These are phyloP conservation scores for Penicillium antarcticum DNA, from an alignment of 495 filamentous ascomycete genomes.

Conservation along the genomic window DNA sequence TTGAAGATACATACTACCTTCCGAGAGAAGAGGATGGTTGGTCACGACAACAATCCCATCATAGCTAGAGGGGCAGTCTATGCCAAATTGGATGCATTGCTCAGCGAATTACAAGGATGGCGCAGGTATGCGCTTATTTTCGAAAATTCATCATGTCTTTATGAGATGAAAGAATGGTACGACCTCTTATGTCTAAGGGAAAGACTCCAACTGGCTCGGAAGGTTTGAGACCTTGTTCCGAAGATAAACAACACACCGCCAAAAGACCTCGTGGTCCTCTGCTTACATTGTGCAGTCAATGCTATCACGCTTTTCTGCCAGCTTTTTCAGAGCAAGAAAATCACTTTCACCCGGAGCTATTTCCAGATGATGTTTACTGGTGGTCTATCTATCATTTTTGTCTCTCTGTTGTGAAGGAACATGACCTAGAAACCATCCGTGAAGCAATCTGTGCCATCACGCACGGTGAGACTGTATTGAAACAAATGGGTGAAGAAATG, in stretches of 20 bases:
- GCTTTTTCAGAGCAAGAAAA: constrained; percentile 17
- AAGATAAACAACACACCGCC: constrained; percentile 18
- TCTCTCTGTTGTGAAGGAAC: constrained; percentile 18
- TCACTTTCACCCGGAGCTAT: constrained; percentile 30
- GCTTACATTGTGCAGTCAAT: constrained; percentile 16
- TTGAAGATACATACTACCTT: constrained; percentile 21
- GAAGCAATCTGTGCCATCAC: constrained; percentile 15
- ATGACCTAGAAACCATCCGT: constrained; percentile 4
- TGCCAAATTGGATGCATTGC: constrained; percentile 15
- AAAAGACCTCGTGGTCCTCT: constrained; percentile 18
- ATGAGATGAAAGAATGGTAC: constrained; percentile 28
- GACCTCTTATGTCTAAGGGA: constrained; percentile 24
- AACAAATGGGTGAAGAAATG: constrained; percentile 17
- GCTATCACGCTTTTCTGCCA: constrained; percentile 19
- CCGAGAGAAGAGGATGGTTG: constrained; percentile 3
- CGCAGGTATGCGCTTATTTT: constrained; percentile 16
- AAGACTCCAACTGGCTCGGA: constrained; percentile 17
- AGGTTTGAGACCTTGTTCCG: constrained; percentile 26
- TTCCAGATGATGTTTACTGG: constrained; percentile 28
- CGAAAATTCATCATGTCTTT: constrained; percentile 13
- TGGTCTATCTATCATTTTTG: constrained; percentile 26
- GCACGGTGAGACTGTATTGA: constrained; percentile 9
- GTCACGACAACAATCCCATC: background rate
- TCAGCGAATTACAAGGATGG: constrained; percentile 20
- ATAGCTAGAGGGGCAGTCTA: constrained; percentile 17